Conservation (phyloP, 1,284 basidiomycete species). For the Cerrena zonata region DNA sequence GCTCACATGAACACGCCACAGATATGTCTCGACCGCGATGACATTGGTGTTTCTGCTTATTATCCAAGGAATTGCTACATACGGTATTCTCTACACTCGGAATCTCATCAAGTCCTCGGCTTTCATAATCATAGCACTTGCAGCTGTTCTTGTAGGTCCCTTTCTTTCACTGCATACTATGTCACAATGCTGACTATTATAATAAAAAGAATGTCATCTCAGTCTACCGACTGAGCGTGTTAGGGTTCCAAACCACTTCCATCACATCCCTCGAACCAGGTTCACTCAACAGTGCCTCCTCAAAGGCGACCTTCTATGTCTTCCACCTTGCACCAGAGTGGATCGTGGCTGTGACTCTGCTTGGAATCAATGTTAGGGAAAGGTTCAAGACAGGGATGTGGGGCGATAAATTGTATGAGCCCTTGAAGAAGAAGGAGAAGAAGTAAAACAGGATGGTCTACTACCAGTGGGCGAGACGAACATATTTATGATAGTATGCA, state of each 20-base stretch:
- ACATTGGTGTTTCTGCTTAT: not conserved
- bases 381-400: constrained; percentile 34
- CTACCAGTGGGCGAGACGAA: too few species aligned
- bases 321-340: constrained; percentile 41
- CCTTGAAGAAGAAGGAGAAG: too few species aligned
- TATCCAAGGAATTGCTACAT: not conserved
- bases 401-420: constrained; percentile 27
- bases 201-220: constrained; percentile 23
- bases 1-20: constrained; percentile 1
- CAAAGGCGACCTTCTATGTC: constrained; percentile 40
- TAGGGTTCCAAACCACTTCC: constrained; percentile 30
- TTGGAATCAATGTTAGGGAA: constrained; percentile 32
- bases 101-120: not conserved
- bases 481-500: too few species aligned
- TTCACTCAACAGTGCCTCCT: constrained; percentile 29
- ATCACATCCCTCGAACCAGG: constrained; percentile 29
- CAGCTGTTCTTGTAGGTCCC: constrained; percentile 8
- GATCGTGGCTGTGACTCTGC: constrained; percentile 28
- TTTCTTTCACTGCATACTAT: not conserved
- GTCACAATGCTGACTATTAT: too few species aligned
- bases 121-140: not conserved
- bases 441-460: too few species aligned
- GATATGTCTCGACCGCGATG: constrained; percentile 13
- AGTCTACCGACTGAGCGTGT: constrained; percentile 37
- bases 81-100: not conserved